Conservation (phyloP, 2,329 filamentous ascomycete genomes). For the Monilinia fructigena region DNA sequence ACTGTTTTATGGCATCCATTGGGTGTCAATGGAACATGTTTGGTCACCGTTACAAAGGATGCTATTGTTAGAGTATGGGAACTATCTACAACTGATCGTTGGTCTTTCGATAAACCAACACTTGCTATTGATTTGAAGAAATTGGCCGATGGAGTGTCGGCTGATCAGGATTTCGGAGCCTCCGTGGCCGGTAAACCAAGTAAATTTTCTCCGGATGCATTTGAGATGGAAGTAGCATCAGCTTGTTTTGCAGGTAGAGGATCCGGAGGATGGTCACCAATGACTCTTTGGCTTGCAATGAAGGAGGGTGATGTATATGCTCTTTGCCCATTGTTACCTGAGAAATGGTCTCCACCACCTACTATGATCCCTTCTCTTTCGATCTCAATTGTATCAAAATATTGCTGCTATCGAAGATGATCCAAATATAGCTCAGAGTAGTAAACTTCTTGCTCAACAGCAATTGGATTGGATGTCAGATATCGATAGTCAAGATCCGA, state of each 20-base stretch:
- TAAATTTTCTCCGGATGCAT: slow-evolving; percentile 81
- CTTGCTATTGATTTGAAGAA: slow-evolving; percentile 87
- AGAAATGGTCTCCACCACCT: slow-evolving; percentile 76
- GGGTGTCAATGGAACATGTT: slow-evolving; percentile 73
- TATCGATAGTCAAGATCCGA: slow-evolving; percentile 61
- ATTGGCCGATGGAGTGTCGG: slow-evolving; percentile 76
- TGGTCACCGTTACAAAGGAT: slow-evolving; percentile 87
- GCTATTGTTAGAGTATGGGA: slow-evolving; percentile 91
- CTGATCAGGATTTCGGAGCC: slow-evolving; percentile 80
- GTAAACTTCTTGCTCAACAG: slow-evolving; percentile 60
- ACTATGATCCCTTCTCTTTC: slow-evolving; percentile 79
- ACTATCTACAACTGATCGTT: slow-evolving; percentile 76
- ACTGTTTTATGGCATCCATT: slow-evolving; percentile 91
- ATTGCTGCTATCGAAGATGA: slow-evolving; percentile 62
- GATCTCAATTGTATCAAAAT: slow-evolving; percentile 74
- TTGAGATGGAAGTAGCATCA: slow-evolving; percentile 92
- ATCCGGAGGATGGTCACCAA: slow-evolving; percentile 85
- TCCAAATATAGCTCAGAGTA: slow-evolving; percentile 50
- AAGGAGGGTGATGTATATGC: slow-evolving; percentile 89
- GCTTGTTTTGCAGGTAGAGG: slow-evolving; percentile 71
- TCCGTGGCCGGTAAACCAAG: slow-evolving; percentile 72
- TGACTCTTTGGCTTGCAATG: slow-evolving; percentile 98
- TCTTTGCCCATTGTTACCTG: slow-evolving; percentile 83
- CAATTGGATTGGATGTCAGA: slow-evolving; percentile 68
- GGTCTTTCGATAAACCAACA: slow-evolving; percentile 81